phyloP scores from a whole-genome alignment of 768 basidiomycete species.

The Astraeus odoratus region DNA sequence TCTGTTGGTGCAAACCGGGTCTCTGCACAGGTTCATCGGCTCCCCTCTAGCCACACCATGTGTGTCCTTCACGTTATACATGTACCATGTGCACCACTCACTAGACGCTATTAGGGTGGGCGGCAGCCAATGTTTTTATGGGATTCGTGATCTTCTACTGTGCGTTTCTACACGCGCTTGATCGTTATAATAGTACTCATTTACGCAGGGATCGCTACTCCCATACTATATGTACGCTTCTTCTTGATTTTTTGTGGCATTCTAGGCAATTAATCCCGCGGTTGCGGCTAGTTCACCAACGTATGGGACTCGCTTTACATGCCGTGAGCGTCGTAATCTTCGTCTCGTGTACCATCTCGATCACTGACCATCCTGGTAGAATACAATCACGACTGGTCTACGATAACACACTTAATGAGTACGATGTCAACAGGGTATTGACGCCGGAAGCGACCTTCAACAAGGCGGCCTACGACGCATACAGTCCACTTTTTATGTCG shows the following conservation, averaged over 20 bases:
- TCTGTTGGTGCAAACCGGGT: background rate
- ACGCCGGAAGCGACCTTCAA: slow-evolving; percentile 48
- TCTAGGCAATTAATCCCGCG: background rate
- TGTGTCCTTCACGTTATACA: slow-evolving; percentile 3
- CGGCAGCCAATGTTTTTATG: slow-evolving; percentile 60
- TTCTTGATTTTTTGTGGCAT: slow-evolving; percentile 33
- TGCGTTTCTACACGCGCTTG: slow-evolving; percentile 14
- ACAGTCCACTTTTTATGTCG: slow-evolving; percentile 57
- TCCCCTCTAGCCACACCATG: slow-evolving; percentile 67
- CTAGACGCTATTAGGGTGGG: slow-evolving; percentile 47
- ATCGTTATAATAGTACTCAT: background rate
- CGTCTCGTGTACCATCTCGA: background rate
- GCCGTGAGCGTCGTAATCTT: slow-evolving; percentile 35
- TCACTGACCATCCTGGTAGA: slow-evolving; percentile 14
- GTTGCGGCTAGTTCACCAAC: slow-evolving; percentile 46
- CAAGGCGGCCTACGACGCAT: slow-evolving; percentile 42
- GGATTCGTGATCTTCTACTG: slow-evolving; percentile 73
- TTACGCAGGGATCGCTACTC: slow-evolving; percentile 24
- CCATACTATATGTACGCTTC: slow-evolving; percentile 41
- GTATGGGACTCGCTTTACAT: slow-evolving; percentile 52
- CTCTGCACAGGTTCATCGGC: slow-evolving; percentile 19
- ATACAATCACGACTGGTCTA: slow-evolving; percentile 59
- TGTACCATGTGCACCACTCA: background rate
- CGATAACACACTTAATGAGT: slow-evolving; percentile 49
- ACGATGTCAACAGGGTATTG: slow-evolving; percentile 55